Evolutionary conservation across 2,329 filamentous ascomycete genomes (phyloP).

Genomic region (Stachybotrys chlorohalonatus): DNA sequence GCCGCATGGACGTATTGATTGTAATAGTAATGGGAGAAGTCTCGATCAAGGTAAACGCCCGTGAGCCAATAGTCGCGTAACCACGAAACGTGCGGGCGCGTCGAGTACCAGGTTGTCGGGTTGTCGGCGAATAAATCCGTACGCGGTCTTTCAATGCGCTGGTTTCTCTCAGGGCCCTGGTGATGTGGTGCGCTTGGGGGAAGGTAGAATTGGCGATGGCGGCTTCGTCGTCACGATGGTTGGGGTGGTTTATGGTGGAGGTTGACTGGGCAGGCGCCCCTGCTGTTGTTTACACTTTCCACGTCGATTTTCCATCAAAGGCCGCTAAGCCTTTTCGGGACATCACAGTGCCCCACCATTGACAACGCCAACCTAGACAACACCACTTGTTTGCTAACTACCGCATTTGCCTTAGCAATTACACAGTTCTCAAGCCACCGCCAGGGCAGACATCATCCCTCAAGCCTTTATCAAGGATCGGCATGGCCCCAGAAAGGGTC

Average conservation of each 20-base stretch:
- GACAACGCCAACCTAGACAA: background rate
- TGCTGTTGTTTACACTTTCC: conserved; percentile 1
- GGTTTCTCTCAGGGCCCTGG: background rate
- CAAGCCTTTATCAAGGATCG: no score
- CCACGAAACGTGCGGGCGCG: no score
- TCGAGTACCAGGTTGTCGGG: background rate
- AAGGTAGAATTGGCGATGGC: background rate
- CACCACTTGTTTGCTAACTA: background rate
- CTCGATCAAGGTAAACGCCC: background rate
- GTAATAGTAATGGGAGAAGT: background rate
- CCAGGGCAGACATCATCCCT: no score
- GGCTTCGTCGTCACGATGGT: background rate
- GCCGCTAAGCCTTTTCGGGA: background rate
- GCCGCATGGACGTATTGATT: conserved; percentile 12
- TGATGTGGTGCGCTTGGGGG: background rate
- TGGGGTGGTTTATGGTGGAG: background rate
- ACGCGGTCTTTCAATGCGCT: background rate
- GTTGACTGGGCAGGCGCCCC: background rate
- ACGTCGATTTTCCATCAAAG: background rate
- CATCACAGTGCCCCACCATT: background rate
- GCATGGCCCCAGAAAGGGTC: no score
- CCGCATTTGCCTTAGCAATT: background rate
- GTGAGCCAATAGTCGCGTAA: conserved; percentile 8
- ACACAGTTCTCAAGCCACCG: no score
- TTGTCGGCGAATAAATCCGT: no score